Conservation (phyloP, 176 grass and related monocot species). For the Oryza longistaminata region DNA sequence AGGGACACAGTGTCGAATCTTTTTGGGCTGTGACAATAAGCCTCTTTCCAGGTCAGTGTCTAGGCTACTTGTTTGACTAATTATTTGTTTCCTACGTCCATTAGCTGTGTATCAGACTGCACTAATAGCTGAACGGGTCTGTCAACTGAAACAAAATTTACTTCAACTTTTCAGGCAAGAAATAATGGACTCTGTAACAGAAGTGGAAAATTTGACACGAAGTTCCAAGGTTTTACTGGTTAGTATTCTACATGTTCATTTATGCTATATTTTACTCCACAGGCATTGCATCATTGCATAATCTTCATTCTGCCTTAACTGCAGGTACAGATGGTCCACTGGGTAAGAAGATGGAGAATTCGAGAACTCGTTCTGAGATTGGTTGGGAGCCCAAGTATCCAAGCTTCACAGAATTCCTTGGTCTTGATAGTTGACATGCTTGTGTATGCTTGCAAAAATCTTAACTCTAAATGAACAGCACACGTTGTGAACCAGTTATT, state of each 20-base stretch:
- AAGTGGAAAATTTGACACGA: constrained; percentile 69
- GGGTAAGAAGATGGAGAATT: constrained; percentile 90
- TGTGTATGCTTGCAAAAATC: not conserved
- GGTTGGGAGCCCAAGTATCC: constrained; percentile 72
- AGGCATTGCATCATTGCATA: not conserved
- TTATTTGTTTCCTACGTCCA: not conserved
- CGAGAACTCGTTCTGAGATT: constrained; percentile 66
- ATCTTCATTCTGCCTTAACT: not conserved
- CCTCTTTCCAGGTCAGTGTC: constrained; percentile 63
- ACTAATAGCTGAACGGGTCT: not conserved
- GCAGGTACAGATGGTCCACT: constrained; percentile 70
- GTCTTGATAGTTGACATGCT: constrained; percentile 38
- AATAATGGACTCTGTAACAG: constrained; percentile 80
- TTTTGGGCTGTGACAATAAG: constrained; percentile 65
- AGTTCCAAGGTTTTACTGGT: constrained; percentile 83
- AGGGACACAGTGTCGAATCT: constrained; percentile 32
- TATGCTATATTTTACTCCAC: not conserved
- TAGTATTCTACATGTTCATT: constrained; percentile 23
- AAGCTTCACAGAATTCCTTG: constrained; percentile 73
- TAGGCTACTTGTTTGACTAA: not conserved
- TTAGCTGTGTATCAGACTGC: not conserved
- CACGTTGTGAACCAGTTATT: not conserved
- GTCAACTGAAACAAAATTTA: not conserved
- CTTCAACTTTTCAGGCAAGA: constrained; percentile 66
- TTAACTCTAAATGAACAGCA: not conserved